Conservation (phyloP, 1,284 basidiomycete genomes). For the Ceratobasidium sp. region DNA sequence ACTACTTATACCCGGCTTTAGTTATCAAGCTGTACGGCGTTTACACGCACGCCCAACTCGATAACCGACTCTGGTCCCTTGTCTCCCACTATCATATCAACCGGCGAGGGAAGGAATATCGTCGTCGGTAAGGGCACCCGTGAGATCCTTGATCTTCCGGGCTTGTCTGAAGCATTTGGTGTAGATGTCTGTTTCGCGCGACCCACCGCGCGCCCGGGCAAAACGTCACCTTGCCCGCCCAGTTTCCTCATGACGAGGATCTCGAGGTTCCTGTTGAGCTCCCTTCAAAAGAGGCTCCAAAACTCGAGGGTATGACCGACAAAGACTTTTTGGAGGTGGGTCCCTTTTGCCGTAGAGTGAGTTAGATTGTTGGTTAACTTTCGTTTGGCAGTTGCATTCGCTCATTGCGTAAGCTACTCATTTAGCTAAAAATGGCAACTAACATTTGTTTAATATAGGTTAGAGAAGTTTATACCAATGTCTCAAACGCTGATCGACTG, state of each 20-base stretch:
- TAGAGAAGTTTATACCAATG: slow-evolving; percentile 73
- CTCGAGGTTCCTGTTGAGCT: slow-evolving; percentile 27
- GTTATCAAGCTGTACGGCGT: slow-evolving; percentile 50
- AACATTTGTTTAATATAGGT: slow-evolving; percentile 54
- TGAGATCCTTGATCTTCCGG: neutral
- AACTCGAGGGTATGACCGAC: slow-evolving; percentile 53
- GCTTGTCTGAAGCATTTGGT: neutral
- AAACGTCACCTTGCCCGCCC: slow-evolving; percentile 47
- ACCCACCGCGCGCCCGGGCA: slow-evolving; percentile 42
- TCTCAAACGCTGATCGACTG: slow-evolving; percentile 68
- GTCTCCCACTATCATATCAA: slow-evolving; percentile 45
- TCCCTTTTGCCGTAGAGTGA: neutral
- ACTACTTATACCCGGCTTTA: neutral
- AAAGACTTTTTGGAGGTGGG: slow-evolving; percentile 62
- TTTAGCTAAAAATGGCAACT: slow-evolving; percentile 25
- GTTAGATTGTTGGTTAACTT: slow-evolving; percentile 1
- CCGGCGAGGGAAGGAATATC: slow-evolving; percentile 48
- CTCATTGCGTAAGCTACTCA: slow-evolving; percentile 61
- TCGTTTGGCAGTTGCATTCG: slow-evolving; percentile 61
- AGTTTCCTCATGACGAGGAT: slow-evolving; percentile 39
- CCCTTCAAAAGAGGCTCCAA: slow-evolving; percentile 25
- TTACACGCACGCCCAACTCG: slow-evolving; percentile 49
- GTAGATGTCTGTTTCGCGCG: slow-evolving; percentile 47
- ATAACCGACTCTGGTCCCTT: slow-evolving; percentile 49
- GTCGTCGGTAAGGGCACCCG: slow-evolving; percentile 43